A percentile compares a stretch with the other conserved stretches of the same genome.
Evolutionary conservation across 441 rosid genomes (phyloP).

Genomic region (Eutrema salsugineum): DNA sequence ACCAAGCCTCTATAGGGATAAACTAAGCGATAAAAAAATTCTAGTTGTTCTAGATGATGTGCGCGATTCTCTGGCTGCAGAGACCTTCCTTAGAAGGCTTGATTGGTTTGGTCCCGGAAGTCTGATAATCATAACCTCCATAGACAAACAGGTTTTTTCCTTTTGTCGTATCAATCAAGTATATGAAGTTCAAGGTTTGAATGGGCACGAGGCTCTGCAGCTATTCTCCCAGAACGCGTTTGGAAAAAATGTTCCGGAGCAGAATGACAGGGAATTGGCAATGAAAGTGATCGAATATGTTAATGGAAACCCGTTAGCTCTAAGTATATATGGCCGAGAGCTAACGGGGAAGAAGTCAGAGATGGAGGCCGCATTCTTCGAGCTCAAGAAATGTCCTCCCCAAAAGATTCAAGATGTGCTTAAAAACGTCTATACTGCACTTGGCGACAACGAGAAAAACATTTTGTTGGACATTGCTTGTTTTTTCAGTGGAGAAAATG

Average conservation of each 20-base stretch:
- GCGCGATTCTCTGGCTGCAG: neutral
- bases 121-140: conserved; percentile 31
- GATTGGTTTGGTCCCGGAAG: conserved; percentile 22
- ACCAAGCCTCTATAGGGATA: neutral
- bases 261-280: neutral
- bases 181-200: conserved; percentile 8
- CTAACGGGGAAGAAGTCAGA: conserved; percentile 1
- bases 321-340: neutral
- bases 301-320: conserved; percentile 31
- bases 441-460: conserved; percentile 25
- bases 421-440: conserved; percentile 19
- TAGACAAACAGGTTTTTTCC: conserved; percentile 17
- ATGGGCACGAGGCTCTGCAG: conserved; percentile 16
- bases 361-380: neutral
- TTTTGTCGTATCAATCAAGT: neutral
- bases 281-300: conserved; percentile 12
- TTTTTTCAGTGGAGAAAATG: conserved; percentile 24
- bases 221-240: conserved; percentile 15
- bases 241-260: neutral
- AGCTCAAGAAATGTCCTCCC: conserved; percentile 4
- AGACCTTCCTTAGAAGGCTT: conserved; percentile 2
- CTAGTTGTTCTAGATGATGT: conserved; percentile 16
- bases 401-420: neutral
- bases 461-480: conserved; percentile 37
- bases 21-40: neutral